Base-by-base conservation (phyloP, 805 yeast species). In the Candida silvicultrix region DNA sequence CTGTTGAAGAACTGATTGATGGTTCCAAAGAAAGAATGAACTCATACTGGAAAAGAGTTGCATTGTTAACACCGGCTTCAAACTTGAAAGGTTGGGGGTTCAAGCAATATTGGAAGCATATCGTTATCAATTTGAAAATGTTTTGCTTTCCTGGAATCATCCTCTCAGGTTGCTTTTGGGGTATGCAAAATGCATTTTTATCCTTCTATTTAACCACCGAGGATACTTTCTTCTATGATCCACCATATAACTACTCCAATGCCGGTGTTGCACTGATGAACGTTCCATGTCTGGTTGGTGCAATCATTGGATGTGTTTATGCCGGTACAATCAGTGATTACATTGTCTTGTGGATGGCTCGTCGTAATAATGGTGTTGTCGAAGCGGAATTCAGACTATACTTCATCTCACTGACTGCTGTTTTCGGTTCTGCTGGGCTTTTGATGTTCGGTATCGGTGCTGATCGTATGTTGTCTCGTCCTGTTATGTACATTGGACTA, bases 181-280 rank as follows among this genome's bases (percentile, higher is more conserved):
- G 92, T 40, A 70, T 80, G 47, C 92, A 85, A 61, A 89, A 83
- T 58, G 85, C 89, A 0, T 81, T 83, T 58, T 70, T 85, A 51
- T 78, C 90, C 0, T 85, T 85, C 55, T 85, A 84, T 62, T 63
- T 85, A 50, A 84, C 90, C 2, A 77, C 86, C 11, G 86, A 83
- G 59, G 89, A 84, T 49, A 81, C 81, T 45, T 68, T 70, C 51
- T 85, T 80, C 66, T 78, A 79, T 44, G 81, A 74, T 46, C 72
- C 73, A 0, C 92, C 94, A 11, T 85, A 78, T 73, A 75, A 76
- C 62, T 83, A 82, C 57, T 69, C 80, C 15, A 74, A 81, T 53
- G 72, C 75, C 6, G 85, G 81, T 34, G 87, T 85, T 22, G 89
- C 89, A 0, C 57, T 85, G 38, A 83, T 85, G 89, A 84, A 85